Base-by-base conservation (phyloP, 805 yeast species). In the Candida maltosa region DNA sequence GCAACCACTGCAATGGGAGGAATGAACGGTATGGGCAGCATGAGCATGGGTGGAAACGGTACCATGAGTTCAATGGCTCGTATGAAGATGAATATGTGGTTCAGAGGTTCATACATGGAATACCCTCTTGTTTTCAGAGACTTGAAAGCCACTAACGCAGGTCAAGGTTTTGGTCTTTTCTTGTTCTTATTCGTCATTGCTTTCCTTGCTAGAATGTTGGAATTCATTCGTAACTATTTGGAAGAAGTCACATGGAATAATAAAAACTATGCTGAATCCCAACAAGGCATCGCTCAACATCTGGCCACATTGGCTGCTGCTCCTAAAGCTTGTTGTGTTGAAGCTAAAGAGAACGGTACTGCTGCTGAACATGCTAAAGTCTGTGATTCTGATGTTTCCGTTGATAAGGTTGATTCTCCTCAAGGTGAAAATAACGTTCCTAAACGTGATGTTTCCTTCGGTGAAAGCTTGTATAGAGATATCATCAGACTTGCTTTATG, bases 101-200 rank as follows among this genome's bases (percentile, higher is more conserved):
- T 84, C 47, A 76, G 83, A 1, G 58, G 75, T 0, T 48, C 57
- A 2, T 83, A 65, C 55, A 43, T 55, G 3, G 57, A 67, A 26
- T 76, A 77, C 42, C 87, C 91, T 0, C 87, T 84, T 0, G 49
- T 84, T 4, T 84, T 84, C 60, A 58, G 67, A 39, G 58, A 61
- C 0, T 57, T 84, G 31, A 48, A 51, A 9, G 91, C 91, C 2
- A 45, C 62, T 2, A 62, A 59, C 26, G 73, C 73, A 17, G 87
- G 70, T 7, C 70, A 73, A 34, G 88, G 85, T 0, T 84, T 84
- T 54, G 94, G 91, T 16, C 82, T 84, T 11, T 84, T 83, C 49
- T 59, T 78, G 23, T 60, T 80, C 9, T 52, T 84, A 16, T 75
- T 84, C 51, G 73, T 73, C 19, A 60, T 75, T 2, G 79, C 80